These are phyloP conservation scores for Astrothelium subdiscretum DNA, from an alignment of 495 filamentous ascomycete species.

Conservation along the genomic window DNA sequence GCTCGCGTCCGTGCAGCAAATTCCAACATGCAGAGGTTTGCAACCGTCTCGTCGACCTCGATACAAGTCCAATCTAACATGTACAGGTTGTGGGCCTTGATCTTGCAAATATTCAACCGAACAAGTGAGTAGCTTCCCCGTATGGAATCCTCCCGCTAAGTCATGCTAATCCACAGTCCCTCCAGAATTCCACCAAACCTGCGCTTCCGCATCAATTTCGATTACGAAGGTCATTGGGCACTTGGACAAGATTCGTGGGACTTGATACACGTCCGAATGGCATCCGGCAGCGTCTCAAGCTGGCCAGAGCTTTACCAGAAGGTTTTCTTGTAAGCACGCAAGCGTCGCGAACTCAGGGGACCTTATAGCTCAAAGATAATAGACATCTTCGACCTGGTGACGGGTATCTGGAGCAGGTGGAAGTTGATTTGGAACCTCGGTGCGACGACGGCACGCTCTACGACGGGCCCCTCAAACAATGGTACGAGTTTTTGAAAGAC, in stretches of 20 bases:
- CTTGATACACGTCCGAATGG: constrained; percentile 72
- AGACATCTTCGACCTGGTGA: constrained; percentile 68
- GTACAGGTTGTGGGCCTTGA: constrained; percentile 58
- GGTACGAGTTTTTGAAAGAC: constrained; percentile 58
- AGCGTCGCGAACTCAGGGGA: not conserved
- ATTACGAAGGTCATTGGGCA: constrained; percentile 72
- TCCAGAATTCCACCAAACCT: constrained; percentile 59
- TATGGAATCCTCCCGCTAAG: constrained; percentile 9
- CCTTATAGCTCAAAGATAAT: constrained; percentile 3
- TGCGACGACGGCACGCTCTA: constrained; percentile 58
- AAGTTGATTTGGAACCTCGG: constrained; percentile 74
- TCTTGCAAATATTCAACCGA: constrained; percentile 69
- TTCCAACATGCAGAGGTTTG: constrained; percentile 43
- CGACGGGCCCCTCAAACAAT: constrained; percentile 42
- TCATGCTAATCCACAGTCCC: not conserved
- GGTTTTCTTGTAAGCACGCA: constrained; percentile 45
- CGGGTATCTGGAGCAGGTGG: constrained; percentile 82
- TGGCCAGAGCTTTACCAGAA: constrained; percentile 68
- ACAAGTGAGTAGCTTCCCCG: constrained; percentile 37
- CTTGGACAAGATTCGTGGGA: constrained; percentile 70
- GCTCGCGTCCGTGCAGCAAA: constrained; percentile 29
- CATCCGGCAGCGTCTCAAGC: constrained; percentile 65
- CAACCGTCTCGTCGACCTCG: not conserved
- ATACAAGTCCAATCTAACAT: not conserved
- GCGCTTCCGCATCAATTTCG: constrained; percentile 53